Evolutionary conservation across 257 asterid genomes (phyloP).

Genomic region (Forsythia viridissima): DNA sequence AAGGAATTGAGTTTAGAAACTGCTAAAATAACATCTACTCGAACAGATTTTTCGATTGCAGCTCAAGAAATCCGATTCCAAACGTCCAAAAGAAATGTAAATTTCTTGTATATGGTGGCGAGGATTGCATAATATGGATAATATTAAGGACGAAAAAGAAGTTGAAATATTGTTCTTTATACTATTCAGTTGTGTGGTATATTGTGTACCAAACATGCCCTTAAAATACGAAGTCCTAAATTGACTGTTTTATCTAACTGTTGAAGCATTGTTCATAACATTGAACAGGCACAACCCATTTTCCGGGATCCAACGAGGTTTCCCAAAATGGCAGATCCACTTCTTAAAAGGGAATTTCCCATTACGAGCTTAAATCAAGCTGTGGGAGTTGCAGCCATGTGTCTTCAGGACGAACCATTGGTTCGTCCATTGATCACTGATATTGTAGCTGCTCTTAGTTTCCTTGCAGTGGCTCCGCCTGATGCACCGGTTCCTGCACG

Average conservation of each 20-base stretch:
- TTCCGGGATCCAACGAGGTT: slow-evolving; percentile 1
- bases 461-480: slow-evolving; percentile 3
- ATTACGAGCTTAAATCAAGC: slow-evolving; percentile 9
- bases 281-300: slow-evolving; percentile 7
- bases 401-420: slow-evolving; percentile 6
- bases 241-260: neutral
- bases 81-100: no score
- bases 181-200: neutral
- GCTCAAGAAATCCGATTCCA: no score
- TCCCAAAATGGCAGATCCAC: slow-evolving; percentile 8
- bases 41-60: no score
- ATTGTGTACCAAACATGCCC: neutral
- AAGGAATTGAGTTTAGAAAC: no score
- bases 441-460: slow-evolving; percentile 3
- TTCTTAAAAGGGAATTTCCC: neutral
- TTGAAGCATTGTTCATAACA: neutral
- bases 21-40: no score
- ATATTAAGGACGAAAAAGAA: neutral
- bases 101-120: no score
- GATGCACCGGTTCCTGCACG: neutral
- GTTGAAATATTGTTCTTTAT: neutral
- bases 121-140: neutral
- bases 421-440: slow-evolving; percentile 8
- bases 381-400: slow-evolving; percentile 16
- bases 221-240: neutral